These are phyloP conservation scores for Trypanosoma vivax DNA, from an alignment of 208 protist species.

Conservation along the genomic window DNA sequence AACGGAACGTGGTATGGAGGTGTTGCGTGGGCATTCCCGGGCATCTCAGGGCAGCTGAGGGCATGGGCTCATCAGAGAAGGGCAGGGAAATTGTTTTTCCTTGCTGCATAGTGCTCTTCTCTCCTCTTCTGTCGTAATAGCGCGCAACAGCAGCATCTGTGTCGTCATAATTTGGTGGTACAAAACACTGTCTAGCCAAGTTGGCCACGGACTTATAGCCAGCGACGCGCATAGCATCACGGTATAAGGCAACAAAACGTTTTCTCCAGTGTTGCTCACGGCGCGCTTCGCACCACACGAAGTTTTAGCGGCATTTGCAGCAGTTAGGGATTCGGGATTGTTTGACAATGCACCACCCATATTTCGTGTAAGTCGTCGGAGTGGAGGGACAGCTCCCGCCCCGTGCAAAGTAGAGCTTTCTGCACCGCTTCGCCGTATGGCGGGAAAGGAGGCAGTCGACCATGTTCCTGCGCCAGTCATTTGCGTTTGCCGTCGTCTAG, in stretches of 20 bases:
- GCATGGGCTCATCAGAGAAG: too few species aligned
- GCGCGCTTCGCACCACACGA: slow-evolving; percentile 27
- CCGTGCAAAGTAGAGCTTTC: slow-evolving; percentile 15
- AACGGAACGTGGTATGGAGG: too few species aligned
- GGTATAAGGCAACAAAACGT: background rate
- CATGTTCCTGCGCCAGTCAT: slow-evolving; percentile 30
- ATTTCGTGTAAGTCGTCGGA: slow-evolving; percentile 10
- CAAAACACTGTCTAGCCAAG: too few species aligned
- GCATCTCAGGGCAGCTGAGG: too few species aligned
- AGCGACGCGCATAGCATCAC: background rate
- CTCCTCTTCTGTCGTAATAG: too few species aligned
- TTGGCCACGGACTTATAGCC: too few species aligned
- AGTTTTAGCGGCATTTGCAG: slow-evolving; percentile 30
- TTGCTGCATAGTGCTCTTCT: too few species aligned
- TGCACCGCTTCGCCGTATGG: slow-evolving; percentile 10
- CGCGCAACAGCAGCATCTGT: too few species aligned
- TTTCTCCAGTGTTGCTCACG: slow-evolving; percentile 2
- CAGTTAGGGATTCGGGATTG: slow-evolving; percentile 17
- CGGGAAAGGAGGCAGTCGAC: slow-evolving; percentile 2
- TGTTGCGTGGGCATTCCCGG: too few species aligned
- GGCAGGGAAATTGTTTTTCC: too few species aligned
- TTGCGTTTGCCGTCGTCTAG: slow-evolving; percentile 26
- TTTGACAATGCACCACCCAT: slow-evolving; percentile 11
- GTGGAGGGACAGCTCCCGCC: background rate
- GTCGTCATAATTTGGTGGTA: too few species aligned